Evolutionary conservation across 2,329 filamentous ascomycete species (phyloP).

Genomic region (Blumeriella jaapii): DNA sequence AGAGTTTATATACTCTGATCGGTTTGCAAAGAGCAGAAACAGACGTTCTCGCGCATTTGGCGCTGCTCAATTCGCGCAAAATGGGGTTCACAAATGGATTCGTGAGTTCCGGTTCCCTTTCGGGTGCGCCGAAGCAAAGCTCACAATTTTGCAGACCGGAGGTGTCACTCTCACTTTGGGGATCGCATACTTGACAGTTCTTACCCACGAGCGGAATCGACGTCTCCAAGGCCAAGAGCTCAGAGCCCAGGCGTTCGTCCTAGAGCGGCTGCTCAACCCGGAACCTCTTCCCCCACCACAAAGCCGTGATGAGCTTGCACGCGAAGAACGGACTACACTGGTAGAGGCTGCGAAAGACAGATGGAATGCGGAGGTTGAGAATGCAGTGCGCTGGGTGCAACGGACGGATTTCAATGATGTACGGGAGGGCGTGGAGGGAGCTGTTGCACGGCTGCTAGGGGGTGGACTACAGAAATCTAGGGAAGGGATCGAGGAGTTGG

Average conservation of each 20-base stretch:
- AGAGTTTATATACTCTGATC: conserved; percentile 13
- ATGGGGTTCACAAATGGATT: conserved; percentile 71
- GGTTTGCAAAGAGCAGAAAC: neutral
- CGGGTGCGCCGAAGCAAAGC: neutral
- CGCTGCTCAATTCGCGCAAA: conserved; percentile 6
- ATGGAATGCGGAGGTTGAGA: conserved; percentile 66
- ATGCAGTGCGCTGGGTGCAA: conserved; percentile 54
- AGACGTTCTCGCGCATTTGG: conserved; percentile 8
- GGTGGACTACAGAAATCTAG: conserved; percentile 22
- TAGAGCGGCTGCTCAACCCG: conserved; percentile 41
- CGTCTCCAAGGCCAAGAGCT: conserved; percentile 44
- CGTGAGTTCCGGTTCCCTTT: conserved; percentile 37
- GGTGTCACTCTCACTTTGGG: conserved; percentile 66
- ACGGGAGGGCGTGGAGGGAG: conserved; percentile 45
- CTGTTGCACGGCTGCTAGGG: conserved; percentile 32
- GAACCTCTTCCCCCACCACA: conserved; percentile 36
- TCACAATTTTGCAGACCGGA: conserved; percentile 43
- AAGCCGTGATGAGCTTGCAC: conserved; percentile 39
- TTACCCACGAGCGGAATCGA: conserved; percentile 59
- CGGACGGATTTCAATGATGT: conserved; percentile 53
- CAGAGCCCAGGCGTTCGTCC: conserved; percentile 42
- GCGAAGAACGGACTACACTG: conserved; percentile 42
- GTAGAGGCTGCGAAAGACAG: conserved; percentile 60
- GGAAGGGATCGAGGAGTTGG: conserved; percentile 21
- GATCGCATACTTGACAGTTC: conserved; percentile 58